Conservation (phyloP, 306 rosid genomes). For the Urtica urens region DNA sequence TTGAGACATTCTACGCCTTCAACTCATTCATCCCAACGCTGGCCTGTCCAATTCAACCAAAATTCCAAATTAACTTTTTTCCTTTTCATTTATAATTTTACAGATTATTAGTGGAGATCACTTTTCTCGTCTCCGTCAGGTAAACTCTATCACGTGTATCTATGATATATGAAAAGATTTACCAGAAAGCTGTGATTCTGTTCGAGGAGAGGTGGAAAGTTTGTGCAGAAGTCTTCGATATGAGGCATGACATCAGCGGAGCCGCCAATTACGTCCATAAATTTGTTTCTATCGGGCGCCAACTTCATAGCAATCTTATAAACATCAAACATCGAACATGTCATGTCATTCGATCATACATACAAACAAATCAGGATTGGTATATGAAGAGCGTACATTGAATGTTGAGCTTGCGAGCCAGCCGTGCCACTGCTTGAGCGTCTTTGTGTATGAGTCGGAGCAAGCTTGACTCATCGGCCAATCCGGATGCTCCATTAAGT, state of each 20-base stretch:
- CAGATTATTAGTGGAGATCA: not conserved
- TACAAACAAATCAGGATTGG: not conserved
- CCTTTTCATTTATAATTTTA: not conserved
- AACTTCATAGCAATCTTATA: constrained; percentile 91
- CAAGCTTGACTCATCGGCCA: constrained; percentile 95
- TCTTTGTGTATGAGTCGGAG: constrained; percentile 73
- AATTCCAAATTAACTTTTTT: not conserved
- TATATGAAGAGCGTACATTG: constrained; percentile 46
- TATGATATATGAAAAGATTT: constrained; percentile 16
- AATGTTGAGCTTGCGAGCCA: constrained; percentile 96
- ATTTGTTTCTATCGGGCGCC: constrained; percentile 95
- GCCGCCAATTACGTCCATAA: constrained; percentile 84
- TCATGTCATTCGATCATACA: not conserved
- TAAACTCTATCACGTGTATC: no score
- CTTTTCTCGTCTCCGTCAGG: not conserved
- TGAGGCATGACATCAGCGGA: constrained; percentile 51
- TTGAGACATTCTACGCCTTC: no score
- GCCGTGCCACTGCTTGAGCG: constrained; percentile 93
- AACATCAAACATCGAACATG: constrained; percentile 8
- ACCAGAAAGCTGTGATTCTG: constrained; percentile 98
- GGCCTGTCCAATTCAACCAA: constrained; percentile 35
- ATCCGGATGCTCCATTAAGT: constrained; percentile 70
- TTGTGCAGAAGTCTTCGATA: constrained; percentile 58
- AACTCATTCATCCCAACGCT: constrained; percentile 80
- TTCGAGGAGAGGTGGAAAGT: constrained; percentile 58